Conservation (phyloP, 495 filamentous ascomycete species). For the Terfezia claveryi region DNA sequence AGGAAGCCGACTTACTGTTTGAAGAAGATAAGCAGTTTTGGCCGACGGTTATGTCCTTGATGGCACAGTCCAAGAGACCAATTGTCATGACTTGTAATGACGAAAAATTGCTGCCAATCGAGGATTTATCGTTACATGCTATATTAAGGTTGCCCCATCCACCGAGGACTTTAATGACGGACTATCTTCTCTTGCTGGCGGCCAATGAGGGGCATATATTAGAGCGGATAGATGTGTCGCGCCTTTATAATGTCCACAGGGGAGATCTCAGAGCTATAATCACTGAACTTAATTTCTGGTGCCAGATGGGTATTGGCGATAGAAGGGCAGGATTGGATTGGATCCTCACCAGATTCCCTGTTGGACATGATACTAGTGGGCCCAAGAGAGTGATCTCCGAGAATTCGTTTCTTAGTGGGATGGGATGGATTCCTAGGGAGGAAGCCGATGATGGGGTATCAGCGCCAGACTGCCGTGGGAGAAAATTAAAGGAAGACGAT, state of each 20-base stretch:
- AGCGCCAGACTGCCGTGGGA: conserved; percentile 5
- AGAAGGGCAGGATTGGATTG: conserved; percentile 70
- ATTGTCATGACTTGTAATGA: conserved; percentile 91
- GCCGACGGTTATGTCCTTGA: conserved; percentile 53
- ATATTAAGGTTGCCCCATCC: conserved; percentile 64
- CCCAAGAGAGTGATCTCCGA: conserved; percentile 61
- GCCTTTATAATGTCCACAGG: conserved; percentile 43
- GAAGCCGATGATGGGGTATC: conserved; percentile 24
- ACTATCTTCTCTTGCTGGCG: conserved; percentile 63
- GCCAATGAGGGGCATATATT: conserved; percentile 82
- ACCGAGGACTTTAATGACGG: conserved; percentile 43
- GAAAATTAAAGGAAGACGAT: conserved; percentile 27
- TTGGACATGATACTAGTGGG: conserved; percentile 40
- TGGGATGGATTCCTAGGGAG: conserved; percentile 45
- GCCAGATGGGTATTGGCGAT: conserved; percentile 87
- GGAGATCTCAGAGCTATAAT: conserved; percentile 61
- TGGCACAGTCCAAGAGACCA: conserved; percentile 65
- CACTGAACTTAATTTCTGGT: conserved; percentile 87
- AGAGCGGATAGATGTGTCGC: conserved; percentile 37
- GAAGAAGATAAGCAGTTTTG: conserved; percentile 93
- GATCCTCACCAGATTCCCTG: conserved; percentile 59
- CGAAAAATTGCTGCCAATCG: conserved; percentile 49
- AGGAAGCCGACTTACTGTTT: conserved; percentile 85
- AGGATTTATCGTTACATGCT: conserved; percentile 51
- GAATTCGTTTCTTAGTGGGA: conserved; percentile 50